Evolutionary conservation across 345 rosid genomes (phyloP).

Genomic region (Dovyalis caffra): DNA sequence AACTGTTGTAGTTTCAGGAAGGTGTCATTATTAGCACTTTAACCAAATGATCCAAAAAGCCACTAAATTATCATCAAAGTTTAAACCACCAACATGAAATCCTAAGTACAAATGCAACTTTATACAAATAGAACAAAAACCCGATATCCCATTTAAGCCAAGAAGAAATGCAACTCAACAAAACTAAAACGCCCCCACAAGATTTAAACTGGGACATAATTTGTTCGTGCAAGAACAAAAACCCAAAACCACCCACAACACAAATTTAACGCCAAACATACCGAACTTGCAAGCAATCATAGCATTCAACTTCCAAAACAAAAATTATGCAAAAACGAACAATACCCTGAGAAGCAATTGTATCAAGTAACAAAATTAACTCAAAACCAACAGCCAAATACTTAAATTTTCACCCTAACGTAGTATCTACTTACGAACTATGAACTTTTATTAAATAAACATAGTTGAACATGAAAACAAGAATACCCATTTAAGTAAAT

Average conservation of each 20-base stretch:
- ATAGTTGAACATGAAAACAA: background rate
- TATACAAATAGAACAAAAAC: background rate
- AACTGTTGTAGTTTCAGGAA: background rate
- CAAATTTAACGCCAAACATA: too few relatives aligned
- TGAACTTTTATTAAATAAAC: background rate
- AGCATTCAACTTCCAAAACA: too few relatives aligned
- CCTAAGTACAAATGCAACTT: background rate
- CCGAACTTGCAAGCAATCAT: too few relatives aligned
- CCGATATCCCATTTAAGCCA: background rate
- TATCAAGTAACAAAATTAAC: too few relatives aligned
- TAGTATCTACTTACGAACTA: background rate
- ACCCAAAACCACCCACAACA: too few relatives aligned
- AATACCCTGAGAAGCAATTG: too few relatives aligned
- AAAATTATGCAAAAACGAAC: too few relatives aligned
- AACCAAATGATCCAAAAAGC: background rate
- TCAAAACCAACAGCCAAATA: too few relatives aligned
- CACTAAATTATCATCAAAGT: background rate
- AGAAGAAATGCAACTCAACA: background rate
- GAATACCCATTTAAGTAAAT: background rate
- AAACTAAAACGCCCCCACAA: background rate
- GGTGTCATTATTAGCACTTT: background rate
- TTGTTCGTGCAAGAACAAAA: too few relatives aligned
- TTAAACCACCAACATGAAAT: background rate
- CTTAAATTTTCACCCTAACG: background rate
- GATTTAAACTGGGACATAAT: too few relatives aligned